Evolutionary conservation across 2,329 filamentous ascomycete species (phyloP).

Genomic region (Fusarium beomiforme): DNA sequence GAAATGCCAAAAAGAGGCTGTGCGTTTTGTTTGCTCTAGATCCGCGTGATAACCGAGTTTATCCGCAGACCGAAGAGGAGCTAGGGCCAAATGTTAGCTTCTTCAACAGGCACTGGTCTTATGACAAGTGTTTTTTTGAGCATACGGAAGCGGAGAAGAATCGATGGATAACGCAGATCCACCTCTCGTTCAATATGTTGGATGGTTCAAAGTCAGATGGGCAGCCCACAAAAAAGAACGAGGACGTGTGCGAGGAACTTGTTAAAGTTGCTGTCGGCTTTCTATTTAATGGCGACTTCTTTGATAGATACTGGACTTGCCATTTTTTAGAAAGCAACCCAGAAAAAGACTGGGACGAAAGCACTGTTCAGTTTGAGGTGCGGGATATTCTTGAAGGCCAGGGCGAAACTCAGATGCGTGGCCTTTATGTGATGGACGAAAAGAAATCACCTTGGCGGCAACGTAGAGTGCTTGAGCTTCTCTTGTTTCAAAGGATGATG

Average conservation of each 20-base stretch:
- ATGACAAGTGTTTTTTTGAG: neutral
- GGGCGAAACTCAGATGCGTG: no score
- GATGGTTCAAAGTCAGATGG: neutral
- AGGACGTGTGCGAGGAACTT: neutral
- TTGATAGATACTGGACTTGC: neutral
- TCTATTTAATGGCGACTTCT: neutral
- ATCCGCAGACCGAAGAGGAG: neutral
- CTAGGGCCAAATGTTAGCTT: rapidly evolving
- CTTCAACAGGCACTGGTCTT: neutral
- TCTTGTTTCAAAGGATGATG: neutral
- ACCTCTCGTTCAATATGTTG: neutral
- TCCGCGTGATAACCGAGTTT: neutral
- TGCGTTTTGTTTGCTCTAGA: no score
- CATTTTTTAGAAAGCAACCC: neutral
- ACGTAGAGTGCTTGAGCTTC: neutral
- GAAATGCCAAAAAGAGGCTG: no score
- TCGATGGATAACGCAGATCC: neutral
- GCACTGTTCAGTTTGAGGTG: no score
- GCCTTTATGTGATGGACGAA: no score
- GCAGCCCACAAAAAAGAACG: no score
- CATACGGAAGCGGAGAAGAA: neutral
- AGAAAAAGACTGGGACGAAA: neutral
- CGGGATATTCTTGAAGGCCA: no score
- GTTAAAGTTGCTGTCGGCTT: neutral
- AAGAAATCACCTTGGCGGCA: neutral